Conservation (phyloP, 371 early-diverging fungal species). For the Actinomucor elegans region DNA sequence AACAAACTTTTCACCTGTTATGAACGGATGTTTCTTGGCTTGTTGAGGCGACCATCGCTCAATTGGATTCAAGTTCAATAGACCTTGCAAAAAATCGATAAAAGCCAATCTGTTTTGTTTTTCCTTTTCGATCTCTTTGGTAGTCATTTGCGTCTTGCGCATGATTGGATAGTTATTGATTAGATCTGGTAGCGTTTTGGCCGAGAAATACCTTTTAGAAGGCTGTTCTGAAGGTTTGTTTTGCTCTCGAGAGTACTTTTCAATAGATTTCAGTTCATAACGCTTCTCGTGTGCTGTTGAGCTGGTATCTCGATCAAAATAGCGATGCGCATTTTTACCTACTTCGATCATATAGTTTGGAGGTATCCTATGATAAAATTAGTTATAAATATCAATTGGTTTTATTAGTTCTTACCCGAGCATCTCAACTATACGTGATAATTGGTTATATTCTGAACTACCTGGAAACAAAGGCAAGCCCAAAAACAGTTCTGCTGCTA, state of each 20-base stretch:
- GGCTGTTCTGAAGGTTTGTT: slow-evolving; percentile 80
- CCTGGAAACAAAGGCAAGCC: slow-evolving; percentile 96
- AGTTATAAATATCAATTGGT: too few species aligned
- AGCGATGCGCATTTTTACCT: slow-evolving; percentile 83
- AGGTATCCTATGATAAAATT: too few species aligned
- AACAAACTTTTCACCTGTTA: slow-evolving; percentile 81
- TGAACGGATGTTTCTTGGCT: slow-evolving; percentile 93
- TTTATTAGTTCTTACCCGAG: slow-evolving; percentile 78
- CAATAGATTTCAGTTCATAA: slow-evolving; percentile 80
- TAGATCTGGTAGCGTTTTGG: slow-evolving; percentile 81
- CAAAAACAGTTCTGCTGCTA: slow-evolving; percentile 92
- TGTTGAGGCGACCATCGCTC: slow-evolving; percentile 96
- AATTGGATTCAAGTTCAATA: slow-evolving; percentile 88
- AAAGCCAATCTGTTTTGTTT: slow-evolving; percentile 69
- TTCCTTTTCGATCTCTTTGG: slow-evolving; percentile 81
- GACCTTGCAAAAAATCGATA: slow-evolving; percentile 88
- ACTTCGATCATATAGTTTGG: slow-evolving; percentile 91
- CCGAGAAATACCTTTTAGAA: slow-evolving; percentile 88
- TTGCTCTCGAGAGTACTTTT: slow-evolving; percentile 79
- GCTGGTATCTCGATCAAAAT: slow-evolving; percentile 61
- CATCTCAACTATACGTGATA: slow-evolving; percentile 89
- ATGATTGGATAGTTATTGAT: slow-evolving; percentile 83
- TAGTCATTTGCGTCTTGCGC: slow-evolving; percentile 61
- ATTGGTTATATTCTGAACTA: slow-evolving; percentile 93
- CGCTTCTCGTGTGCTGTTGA: slow-evolving; percentile 52